Base-by-base conservation (phyloP, 768 basidiomycete species). In the Russula sp. region DNA sequence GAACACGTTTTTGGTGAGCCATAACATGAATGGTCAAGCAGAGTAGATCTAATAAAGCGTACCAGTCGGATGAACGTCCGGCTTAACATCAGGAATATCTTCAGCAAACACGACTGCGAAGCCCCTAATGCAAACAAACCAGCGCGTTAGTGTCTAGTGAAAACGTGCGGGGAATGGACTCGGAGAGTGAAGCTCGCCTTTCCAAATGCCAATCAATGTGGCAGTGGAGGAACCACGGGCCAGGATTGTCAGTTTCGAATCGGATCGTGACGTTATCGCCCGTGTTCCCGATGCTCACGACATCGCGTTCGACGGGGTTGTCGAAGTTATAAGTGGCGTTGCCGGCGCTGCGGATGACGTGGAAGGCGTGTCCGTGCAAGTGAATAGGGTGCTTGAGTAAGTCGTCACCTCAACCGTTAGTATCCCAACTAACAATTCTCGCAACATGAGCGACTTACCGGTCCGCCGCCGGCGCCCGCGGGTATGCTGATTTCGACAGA, bases 241-340 rank as follows among this genome's bases (percentile, higher is more conserved):
- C 56, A 30, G 56, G 40, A n/a, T 57, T 72, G 63, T 72, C 73
- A 3, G 72, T 72, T 1, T 67, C 51, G 56, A 73, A 72, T 20
- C 74, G 66, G 55, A 75, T 62, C 48, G 69, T 65, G 18, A 69
- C 65, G 28, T 18, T 18, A 5, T 16, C 38, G 16, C 11, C 11
- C 1, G 13, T 1, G 20, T 20, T 5, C 9, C 56, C 56, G 9
- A 44, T 57, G 28, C 40, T 61, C 20, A 69, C 67, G 16, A 64
- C 63, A 46, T 69, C 68, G n/a, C 68, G 67, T 16, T 32, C 4
- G 38, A 61, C 50, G 5, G 69, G 69, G 32, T 69, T 62, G 30
- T 61, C 50, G 16, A 24, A 70, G 54, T 70, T 70, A 26, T 62
- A 65, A 5, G 65, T 62, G 57, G 61, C 18, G 62, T 40, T 42